These are phyloP conservation scores for Ascodesmis nigricans DNA, from an alignment of 495 filamentous ascomycete species.

Conservation along the genomic window DNA sequence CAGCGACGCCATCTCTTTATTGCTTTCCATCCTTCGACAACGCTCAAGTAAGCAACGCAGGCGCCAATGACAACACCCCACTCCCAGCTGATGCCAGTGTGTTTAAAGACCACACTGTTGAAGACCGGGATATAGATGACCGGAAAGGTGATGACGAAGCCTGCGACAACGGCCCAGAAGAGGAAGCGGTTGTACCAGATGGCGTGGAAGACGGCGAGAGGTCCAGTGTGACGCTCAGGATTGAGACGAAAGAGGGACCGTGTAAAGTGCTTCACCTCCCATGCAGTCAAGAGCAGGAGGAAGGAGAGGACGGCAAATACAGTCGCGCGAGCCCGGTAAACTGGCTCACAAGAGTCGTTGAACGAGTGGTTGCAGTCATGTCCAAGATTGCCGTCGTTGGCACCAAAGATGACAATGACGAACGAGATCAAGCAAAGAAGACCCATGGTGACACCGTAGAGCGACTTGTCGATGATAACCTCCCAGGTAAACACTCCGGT, in stretches of 20 bases:
- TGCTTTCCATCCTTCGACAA: constrained; percentile 34
- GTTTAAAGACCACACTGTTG: constrained; percentile 34
- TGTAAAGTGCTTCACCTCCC: constrained; percentile 36
- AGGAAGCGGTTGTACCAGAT: constrained; percentile 36
- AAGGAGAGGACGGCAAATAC: constrained; percentile 44
- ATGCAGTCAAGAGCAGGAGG: constrained; percentile 34
- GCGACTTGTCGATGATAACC: constrained; percentile 34
- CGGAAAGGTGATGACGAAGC: constrained; percentile 35
- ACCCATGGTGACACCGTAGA: constrained; percentile 36
- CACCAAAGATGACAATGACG: constrained; percentile 29
- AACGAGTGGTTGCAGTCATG: constrained; percentile 30
- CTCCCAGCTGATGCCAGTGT: constrained; percentile 34
- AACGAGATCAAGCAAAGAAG: constrained; percentile 33
- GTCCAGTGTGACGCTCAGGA: constrained; percentile 25
- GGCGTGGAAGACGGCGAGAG: constrained; percentile 27
- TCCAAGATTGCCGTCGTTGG: constrained; percentile 27
- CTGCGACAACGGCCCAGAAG: constrained; percentile 33
- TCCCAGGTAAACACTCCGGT: constrained; percentile 35
- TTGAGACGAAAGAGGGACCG: constrained; percentile 33
- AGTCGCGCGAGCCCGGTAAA: constrained; percentile 46
- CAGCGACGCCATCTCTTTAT: constrained; percentile 25
- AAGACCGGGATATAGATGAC: constrained; percentile 35
- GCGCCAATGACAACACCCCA: constrained; percentile 34
- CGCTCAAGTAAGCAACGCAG: constrained; percentile 26
- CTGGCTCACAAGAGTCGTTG: constrained; percentile 26